Evolutionary conservation across 345 rosid species (phyloP), one percentile per base, ranked within the genome.

Genomic region (Citrus inodora): DNA sequence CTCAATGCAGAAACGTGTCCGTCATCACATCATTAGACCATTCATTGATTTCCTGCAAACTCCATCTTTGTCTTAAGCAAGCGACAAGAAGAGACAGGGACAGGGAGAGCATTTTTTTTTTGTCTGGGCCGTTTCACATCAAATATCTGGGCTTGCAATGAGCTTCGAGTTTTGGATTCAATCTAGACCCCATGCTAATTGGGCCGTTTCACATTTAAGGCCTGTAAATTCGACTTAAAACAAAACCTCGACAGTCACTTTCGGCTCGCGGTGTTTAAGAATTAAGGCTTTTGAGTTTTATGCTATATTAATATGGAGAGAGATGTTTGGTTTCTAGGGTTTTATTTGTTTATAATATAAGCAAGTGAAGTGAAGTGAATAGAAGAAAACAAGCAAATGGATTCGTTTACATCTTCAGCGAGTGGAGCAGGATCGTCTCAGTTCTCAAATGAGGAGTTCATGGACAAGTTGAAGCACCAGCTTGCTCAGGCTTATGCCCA

Each of bases 401-500:
- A 93, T 78, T 82, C 88, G 22, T 95, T 89, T 81, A 84, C 94
- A 4, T 78, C 94, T 72, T 77, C 87, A 32, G 35, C 88, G 35
- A 75, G 74, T 19, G 92, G 89, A 37, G 74, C 88, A 0, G 90
- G 87, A 16, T 82, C 92, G 6, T 73, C 88, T 37, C 84, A 88
- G 48, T 55, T 88, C 17, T 89, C 93, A 4, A 24, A 86, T 2
- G 89, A 86, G 30, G 90, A 90, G 3, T 42, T 93, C 74, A 91
- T 87, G 97, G 91, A 92, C 71, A 92, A 90, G 77, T 67, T 95
- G 67, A 89, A 92, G 83, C 5, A 67, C 19, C 94, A 92, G 81
- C 90, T 95, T 62, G 94, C 91, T 7, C 92, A 92, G 75, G 99
- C 94, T 76, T 90, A 91, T 62, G 95, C 95, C 6, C 91, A 93